Percentiles rank a stretch among this genome's conserved stretches.
Conservation (phyloP, 495 filamentous ascomycete genomes). For the Jackrogersella minutella region DNA sequence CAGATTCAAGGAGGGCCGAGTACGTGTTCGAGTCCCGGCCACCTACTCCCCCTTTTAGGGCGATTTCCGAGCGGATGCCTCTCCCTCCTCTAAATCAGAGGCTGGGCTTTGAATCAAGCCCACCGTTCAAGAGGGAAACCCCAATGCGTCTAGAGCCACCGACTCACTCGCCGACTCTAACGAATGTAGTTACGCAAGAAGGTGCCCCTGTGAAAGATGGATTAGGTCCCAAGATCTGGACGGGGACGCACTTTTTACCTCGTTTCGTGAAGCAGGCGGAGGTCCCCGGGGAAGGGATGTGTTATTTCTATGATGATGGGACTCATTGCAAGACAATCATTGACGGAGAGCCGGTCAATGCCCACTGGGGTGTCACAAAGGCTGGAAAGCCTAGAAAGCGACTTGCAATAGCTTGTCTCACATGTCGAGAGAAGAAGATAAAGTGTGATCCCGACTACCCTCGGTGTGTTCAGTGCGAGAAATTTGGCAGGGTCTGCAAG, state of each 20-base stretch:
- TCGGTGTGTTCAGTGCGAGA: slow-evolving; percentile 89
- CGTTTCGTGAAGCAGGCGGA: slow-evolving; percentile 66
- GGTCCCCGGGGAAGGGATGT: slow-evolving; percentile 79
- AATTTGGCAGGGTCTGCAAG: slow-evolving; percentile 83
- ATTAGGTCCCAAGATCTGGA: slow-evolving; percentile 68
- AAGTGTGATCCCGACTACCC: slow-evolving; percentile 90
- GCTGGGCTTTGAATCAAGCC: slow-evolving; percentile 35
- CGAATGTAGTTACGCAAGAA: slow-evolving; percentile 52
- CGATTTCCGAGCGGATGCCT: slow-evolving; percentile 35
- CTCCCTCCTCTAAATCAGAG: slow-evolving; percentile 40
- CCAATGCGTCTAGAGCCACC: slow-evolving; percentile 30
- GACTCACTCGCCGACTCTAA: slow-evolving; percentile 51
- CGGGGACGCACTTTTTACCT: slow-evolving; percentile 65
- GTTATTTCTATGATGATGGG: slow-evolving; percentile 89
- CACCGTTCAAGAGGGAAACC: slow-evolving; percentile 32
- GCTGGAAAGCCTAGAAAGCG: slow-evolving; percentile 90
- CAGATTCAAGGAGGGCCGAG: slow-evolving; percentile 45
- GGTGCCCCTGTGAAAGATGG: slow-evolving; percentile 59
- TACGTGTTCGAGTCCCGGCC: slow-evolving; percentile 44
- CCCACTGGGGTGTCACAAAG: slow-evolving; percentile 92
- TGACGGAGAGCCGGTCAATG: slow-evolving; percentile 86
- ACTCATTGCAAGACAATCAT: slow-evolving; percentile 83
- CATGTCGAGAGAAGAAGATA: slow-evolving; percentile 95
- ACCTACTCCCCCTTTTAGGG: slow-evolving; percentile 36
- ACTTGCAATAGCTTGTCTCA: slow-evolving; percentile 86